Evolutionary conservation across 768 basidiomycete genomes (phyloP).

Genomic region (Obba rivulosa): DNA sequence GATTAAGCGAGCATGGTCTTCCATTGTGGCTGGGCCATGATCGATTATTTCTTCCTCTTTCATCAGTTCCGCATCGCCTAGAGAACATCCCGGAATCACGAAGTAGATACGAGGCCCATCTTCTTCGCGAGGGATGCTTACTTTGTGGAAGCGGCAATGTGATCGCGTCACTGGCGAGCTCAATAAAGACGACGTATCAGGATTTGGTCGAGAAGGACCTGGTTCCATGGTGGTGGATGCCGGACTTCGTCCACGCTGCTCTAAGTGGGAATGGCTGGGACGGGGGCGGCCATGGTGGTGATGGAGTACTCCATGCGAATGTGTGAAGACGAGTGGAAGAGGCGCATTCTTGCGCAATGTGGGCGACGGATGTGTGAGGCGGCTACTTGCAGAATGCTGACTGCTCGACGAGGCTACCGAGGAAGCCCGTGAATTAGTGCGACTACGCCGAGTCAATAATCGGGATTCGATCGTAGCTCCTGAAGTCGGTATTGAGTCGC

Average conservation of each 20-base stretch:
- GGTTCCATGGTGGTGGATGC: constrained; percentile 1
- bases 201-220: constrained; percentile 8
- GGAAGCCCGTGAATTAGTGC: constrained; percentile 30
- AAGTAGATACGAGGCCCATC: constrained; percentile 51
- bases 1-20: constrained; percentile 41
- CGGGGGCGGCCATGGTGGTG: constrained; percentile 22
- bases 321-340: constrained; percentile 21
- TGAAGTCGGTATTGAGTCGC: too few relatives aligned
- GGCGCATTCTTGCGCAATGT: constrained; percentile 2
- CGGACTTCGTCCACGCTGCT: too few relatives aligned
- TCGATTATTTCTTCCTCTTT: constrained; percentile 53
- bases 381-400: too few relatives aligned
- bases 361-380: constrained; percentile 18
- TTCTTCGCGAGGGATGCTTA: constrained; percentile 55
- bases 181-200: constrained; percentile 3
- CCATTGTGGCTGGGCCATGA: constrained; percentile 48
- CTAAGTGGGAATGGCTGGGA: background rate
- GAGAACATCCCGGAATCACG: constrained; percentile 64
- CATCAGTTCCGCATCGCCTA: constrained; percentile 51
- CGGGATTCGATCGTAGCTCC: background rate
- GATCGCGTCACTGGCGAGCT: constrained; percentile 60
- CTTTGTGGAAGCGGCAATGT: constrained; percentile 64
- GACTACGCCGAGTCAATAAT: constrained; percentile 1
- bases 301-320: constrained; percentile 20
- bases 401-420: constrained; percentile 37